Conservation (phyloP, 2,329 filamentous ascomycete genomes). For the Nemania abortiva region DNA sequence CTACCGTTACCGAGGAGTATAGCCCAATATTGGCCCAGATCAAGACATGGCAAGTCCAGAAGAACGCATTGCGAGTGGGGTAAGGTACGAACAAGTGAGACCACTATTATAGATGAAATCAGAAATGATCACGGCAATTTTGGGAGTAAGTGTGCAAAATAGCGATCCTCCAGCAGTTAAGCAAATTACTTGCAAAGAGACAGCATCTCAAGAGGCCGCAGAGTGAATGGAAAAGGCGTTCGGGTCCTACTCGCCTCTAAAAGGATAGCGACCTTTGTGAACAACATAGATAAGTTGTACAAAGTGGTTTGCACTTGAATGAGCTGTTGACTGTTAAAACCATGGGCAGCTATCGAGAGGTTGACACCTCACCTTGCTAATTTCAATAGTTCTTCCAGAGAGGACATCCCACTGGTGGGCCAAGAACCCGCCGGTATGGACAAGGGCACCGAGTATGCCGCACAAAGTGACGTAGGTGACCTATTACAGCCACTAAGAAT, state of each 20-base stretch:
- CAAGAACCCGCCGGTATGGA: constrained; percentile 1
- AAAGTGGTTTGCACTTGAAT: constrained; percentile 17
- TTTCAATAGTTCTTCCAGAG: background rate
- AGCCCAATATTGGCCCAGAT: constrained; percentile 16
- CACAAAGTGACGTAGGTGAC: background rate
- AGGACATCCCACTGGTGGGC: constrained; percentile 6
- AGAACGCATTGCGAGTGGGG: constrained; percentile 10
- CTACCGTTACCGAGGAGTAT: constrained; percentile 12
- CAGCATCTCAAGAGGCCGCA: too few species aligned
- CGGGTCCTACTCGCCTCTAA: constrained; percentile 4
- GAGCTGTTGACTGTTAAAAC: constrained; percentile 8
- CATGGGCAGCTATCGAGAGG: too few species aligned
- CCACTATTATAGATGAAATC: constrained; percentile 5
- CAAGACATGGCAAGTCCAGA: constrained; percentile 18
- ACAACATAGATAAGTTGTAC: constrained; percentile 11
- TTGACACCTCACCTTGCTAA: background rate
- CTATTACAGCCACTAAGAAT: background rate
- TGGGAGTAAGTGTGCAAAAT: background rate
- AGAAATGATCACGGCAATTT: background rate
- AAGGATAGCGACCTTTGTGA: constrained; percentile 19
- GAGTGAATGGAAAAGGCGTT: background rate
- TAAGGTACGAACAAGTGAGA: constrained; percentile 21
- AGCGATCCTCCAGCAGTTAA: too few species aligned
- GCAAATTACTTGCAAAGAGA: too few species aligned
- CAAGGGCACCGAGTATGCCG: background rate